Evolutionary conservation across 352 stramenopile genomes (phyloP).

Genomic region (Halophytophthora polymorphica): DNA sequence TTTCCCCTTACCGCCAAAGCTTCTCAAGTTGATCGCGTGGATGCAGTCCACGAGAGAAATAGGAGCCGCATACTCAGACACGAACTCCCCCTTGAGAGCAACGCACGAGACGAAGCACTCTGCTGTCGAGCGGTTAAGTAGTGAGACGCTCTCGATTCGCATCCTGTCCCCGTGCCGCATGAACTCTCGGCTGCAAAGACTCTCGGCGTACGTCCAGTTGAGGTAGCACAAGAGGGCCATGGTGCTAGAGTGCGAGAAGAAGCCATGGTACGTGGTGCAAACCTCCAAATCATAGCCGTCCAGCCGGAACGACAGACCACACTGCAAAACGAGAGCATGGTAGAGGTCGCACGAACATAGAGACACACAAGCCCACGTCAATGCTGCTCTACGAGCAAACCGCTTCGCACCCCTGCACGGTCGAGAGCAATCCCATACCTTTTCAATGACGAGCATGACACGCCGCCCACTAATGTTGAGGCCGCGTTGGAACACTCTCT

Average conservation of each 20-base stretch:
- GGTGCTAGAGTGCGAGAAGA: slow-evolving; percentile 48
- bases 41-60: slow-evolving; percentile 40
- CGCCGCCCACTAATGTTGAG: slow-evolving; percentile 38
- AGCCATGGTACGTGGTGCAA: slow-evolving; percentile 50
- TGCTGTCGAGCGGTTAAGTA: slow-evolving; percentile 31
- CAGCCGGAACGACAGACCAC: slow-evolving; percentile 61
- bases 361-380: too few species aligned
- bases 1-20: slow-evolving; percentile 22
- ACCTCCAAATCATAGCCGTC: slow-evolving; percentile 50
- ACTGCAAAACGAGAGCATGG: too few species aligned
- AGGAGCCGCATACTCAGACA: not conserved
- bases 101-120: slow-evolving; percentile 43
- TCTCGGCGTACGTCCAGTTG: slow-evolving; percentile 56
- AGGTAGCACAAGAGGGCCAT: slow-evolving; percentile 47
- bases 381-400: too few species aligned
- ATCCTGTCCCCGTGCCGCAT: slow-evolving; percentile 28
- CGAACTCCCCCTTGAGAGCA: not conserved
- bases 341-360: too few species aligned
- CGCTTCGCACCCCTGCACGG: not conserved
- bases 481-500: slow-evolving; percentile 61
- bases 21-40: slow-evolving; percentile 60
- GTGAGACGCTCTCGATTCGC: slow-evolving; percentile 30
- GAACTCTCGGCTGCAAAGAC: slow-evolving; percentile 39
- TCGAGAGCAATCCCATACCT: slow-evolving; percentile 23
- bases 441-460: slow-evolving; percentile 61